These are phyloP conservation scores for Penicillium ucsense DNA, from an alignment of 495 filamentous ascomycete species.

Conservation along the genomic window DNA sequence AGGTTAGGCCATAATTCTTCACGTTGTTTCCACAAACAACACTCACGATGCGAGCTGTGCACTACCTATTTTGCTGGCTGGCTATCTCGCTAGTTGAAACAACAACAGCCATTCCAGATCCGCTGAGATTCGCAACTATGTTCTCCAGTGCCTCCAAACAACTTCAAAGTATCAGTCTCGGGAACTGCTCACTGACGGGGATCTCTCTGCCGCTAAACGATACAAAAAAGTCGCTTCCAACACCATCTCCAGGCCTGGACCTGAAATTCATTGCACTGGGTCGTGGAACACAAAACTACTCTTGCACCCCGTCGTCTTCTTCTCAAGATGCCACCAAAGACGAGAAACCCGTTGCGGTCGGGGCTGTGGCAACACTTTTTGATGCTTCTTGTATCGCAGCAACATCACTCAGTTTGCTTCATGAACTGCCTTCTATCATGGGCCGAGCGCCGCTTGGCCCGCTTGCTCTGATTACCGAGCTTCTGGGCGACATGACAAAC, in stretches of 20 bases:
- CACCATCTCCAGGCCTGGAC: constrained; percentile 32
- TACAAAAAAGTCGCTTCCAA: constrained; percentile 26
- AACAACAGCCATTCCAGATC: constrained; percentile 5
- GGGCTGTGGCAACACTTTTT: constrained; percentile 60
- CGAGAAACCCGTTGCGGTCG: constrained; percentile 29
- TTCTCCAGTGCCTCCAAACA: constrained; percentile 15
- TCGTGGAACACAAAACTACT: constrained; percentile 73
- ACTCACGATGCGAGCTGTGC: not conserved
- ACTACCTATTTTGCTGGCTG: not conserved
- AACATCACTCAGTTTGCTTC: constrained; percentile 10
- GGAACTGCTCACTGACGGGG: constrained; percentile 21
- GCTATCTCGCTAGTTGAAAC: not conserved
- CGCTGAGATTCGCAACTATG: constrained; percentile 9
- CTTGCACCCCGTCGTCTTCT: constrained; percentile 35
- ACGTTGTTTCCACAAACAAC: not conserved
- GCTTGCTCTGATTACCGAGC: constrained; percentile 18
- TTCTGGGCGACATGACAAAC: constrained; percentile 17
- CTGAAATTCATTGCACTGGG: constrained; percentile 58
- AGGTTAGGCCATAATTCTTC: no score
- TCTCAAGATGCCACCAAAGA: constrained; percentile 6
- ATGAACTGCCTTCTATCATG: constrained; percentile 27
- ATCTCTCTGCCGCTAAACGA: constrained; percentile 11
- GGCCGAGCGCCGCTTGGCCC: constrained; percentile 30
- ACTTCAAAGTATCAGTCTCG: constrained; percentile 13
- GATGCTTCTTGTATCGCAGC: constrained; percentile 45